Evolutionary conservation across 208 protist genomes (phyloP), one percentile per base, ranked within the genome.

Genomic region (Trypanosoma cruzi): DNA sequence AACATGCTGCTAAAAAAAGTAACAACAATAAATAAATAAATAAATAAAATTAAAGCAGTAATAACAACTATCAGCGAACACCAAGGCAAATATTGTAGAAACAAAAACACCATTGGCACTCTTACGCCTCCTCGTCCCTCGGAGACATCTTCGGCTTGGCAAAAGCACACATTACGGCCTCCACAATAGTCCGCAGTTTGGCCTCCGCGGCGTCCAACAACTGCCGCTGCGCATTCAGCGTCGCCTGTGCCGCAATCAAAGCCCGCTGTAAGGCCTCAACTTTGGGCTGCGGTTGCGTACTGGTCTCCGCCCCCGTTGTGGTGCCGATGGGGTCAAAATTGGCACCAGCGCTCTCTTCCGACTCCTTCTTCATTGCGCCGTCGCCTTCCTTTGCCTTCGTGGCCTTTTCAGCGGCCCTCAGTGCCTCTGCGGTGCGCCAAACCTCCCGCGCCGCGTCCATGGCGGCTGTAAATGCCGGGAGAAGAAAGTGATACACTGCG

Each of bases 401-500:
- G 62, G 70, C 71, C 62, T 52, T 40, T 61, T 70, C 14, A 59
- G 68, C 42, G 50, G 68, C 49, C 22, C 50, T 13, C 29, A 82
- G 34, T 44, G 77, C 40, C 49, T 62, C 37, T 42, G 48, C 64
- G 28, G 58, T 34, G 34, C 44, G 68, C 67, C 67, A 73, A 10
- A 81, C 63, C 3, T 64, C 44, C 76, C 70, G 69, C 32, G 84
- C 74, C 20, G 87, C 84, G 6, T 68, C 65, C 18, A 82, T 70
- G 16, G 77, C 55, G 4, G 74, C 71, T 0, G 74, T 8, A 54
- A 90, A 85, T 20, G 65, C 69, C 3, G 82, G 40, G 72, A 81
- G 77, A 29, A 93, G 61, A 18, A 70, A 54, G 50, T 90, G 80
- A 53, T 90, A 80, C n/a, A 88, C 64, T 10, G 84, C 60, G 70